These are phyloP conservation scores for Plenodomus lindquistii DNA, from an alignment of 2,329 filamentous ascomycete species.

Conservation along the genomic window DNA sequence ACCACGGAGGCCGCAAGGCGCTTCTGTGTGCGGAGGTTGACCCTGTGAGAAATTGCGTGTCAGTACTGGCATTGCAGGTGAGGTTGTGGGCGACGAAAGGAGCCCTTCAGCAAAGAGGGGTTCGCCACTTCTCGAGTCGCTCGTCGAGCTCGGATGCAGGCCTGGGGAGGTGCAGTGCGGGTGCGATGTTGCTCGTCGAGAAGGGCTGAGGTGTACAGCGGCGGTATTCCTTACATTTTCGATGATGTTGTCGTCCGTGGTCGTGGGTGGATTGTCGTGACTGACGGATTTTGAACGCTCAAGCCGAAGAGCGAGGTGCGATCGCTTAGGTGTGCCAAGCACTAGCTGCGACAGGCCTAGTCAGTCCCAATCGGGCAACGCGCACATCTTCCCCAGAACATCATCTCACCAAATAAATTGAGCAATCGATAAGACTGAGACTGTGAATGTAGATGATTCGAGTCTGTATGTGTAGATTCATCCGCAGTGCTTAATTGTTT, in stretches of 20 bases:
- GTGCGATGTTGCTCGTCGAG: conserved; percentile 23
- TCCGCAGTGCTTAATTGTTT: too few relatives aligned
- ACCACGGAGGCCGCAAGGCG: conserved; percentile 98
- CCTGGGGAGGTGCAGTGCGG: conserved; percentile 17
- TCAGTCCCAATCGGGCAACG: background rate
- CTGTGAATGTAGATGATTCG: background rate
- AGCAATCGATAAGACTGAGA: background rate
- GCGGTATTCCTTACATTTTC: conserved; percentile 47
- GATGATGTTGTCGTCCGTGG: conserved; percentile 45
- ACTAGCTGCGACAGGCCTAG: background rate
- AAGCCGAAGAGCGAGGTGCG: background rate
- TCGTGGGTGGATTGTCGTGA: conserved; percentile 35
- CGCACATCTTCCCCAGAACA: background rate
- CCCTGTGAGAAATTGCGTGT: conserved; percentile 63
- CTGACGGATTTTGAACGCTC: conserved; percentile 1
- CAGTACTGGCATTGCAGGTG: conserved; percentile 30
- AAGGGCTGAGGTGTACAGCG: conserved; percentile 15
- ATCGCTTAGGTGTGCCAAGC: background rate
- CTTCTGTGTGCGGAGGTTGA: conserved; percentile 99
- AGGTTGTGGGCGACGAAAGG: conserved; percentile 20
- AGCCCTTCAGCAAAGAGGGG: conserved; percentile 38
- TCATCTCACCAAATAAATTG: background rate
- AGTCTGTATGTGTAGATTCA: too few relatives aligned
- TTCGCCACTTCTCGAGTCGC: conserved; percentile 36
- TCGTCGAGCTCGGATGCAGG: conserved; percentile 25